Conservation (phyloP, 805 yeast species). For the Priceomyces melissophilus region DNA sequence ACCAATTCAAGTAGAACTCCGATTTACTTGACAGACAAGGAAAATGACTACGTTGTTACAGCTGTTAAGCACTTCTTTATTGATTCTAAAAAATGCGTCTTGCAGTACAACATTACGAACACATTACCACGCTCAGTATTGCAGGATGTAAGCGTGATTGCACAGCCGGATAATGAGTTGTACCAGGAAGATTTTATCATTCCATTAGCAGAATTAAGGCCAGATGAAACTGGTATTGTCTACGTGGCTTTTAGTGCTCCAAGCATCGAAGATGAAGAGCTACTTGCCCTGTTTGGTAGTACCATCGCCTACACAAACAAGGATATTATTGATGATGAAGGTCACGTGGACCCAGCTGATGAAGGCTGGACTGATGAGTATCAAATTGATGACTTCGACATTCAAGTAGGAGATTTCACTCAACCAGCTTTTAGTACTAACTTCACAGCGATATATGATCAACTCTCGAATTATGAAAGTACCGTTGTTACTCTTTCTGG, state of each 20-base stretch:
- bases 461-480: conserved; percentile 55
- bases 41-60: conserved; percentile 87
- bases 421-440: conserved; percentile 74
- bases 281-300: conserved; percentile 53
- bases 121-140: conserved; percentile 76
- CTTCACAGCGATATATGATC: conserved; percentile 73
- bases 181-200: conserved; percentile 68
- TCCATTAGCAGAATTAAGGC: conserved; percentile 68
- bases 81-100: conserved; percentile 61
- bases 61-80: conserved; percentile 79
- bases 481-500: conserved; percentile 65
- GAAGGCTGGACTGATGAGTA: conserved; percentile 94
- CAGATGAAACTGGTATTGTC: conserved; percentile 67
- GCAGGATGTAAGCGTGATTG: conserved; percentile 70
- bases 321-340: conserved; percentile 74
- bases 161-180: conserved; percentile 57
- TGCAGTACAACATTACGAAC: conserved; percentile 82
- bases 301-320: conserved; percentile 70
- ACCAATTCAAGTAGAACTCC: conserved; percentile 62
- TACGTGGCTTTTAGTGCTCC: conserved; percentile 75
- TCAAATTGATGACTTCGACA: conserved; percentile 74
- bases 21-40: conserved; percentile 79
- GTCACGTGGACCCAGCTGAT: conserved; percentile 58
- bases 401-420: conserved; percentile 79
- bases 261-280: conserved; percentile 39